These are phyloP conservation scores for Auxenochlorella pyrenoidosa DNA, from an alignment of 139 green algal species.

Conservation along the genomic window DNA sequence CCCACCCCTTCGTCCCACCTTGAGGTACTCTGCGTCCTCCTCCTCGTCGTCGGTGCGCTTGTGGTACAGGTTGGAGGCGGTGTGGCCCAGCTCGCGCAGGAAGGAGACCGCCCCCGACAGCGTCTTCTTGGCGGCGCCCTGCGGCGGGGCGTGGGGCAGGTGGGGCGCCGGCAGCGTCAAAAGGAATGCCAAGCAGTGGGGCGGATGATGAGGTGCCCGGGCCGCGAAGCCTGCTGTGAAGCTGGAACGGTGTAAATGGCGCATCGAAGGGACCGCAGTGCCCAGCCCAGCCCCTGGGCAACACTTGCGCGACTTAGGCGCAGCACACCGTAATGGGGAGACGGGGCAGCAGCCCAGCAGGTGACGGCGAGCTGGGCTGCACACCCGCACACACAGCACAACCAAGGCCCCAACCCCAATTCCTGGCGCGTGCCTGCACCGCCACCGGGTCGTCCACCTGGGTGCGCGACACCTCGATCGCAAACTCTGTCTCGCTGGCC, in stretches of 20 bases:
- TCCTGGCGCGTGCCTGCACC: background rate
- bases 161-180: background rate
- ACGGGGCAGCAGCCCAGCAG: too few species aligned
- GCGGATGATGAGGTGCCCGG: too few species aligned
- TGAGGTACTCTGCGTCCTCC: slow-evolving; percentile 88
- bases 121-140: slow-evolving; percentile 36
- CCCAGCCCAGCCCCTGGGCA: too few species aligned
- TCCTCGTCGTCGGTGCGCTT: slow-evolving; percentile 60
- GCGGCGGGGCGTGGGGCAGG: background rate
- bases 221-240: too few species aligned
- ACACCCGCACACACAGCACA: too few species aligned
- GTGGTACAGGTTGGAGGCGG: slow-evolving; percentile 22
- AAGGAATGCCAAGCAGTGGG: background rate
- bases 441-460: slow-evolving; percentile 32
- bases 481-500: slow-evolving; percentile 86
- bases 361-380: too few species aligned
- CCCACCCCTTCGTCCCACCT: slow-evolving; percentile 38
- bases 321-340: too few species aligned
- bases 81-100: slow-evolving; percentile 33
- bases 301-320: too few species aligned
- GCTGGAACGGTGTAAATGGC: too few species aligned
- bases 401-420: too few species aligned
- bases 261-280: too few species aligned
- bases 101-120: slow-evolving; percentile 21
- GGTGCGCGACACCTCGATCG: slow-evolving; percentile 71